phyloP scores from a whole-genome alignment of 441 rosid genomes.

The Jatropha multifida region DNA sequence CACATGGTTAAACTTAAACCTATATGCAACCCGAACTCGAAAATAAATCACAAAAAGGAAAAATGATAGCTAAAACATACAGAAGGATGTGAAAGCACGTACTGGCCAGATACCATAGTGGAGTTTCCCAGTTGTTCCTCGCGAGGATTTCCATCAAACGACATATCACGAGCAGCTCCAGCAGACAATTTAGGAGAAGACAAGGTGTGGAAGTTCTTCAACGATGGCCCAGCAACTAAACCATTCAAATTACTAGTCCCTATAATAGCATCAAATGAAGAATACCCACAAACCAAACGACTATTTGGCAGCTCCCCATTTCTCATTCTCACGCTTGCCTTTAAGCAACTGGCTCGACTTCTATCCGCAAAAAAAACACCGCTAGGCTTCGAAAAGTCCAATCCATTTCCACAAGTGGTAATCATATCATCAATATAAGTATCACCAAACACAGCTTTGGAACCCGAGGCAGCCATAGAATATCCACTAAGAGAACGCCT shows the following conservation, averaged over 20 bases:
- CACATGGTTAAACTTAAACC: too few species aligned
- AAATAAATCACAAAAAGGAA: not conserved
- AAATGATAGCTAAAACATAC: constrained; percentile 8
- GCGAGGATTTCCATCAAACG: constrained; percentile 47
- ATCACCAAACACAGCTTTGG: constrained; percentile 47
- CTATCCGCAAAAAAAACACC: constrained; percentile 38
- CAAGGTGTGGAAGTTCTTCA: constrained; percentile 42
- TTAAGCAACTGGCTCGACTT: constrained; percentile 38
- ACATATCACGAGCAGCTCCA: constrained; percentile 62
- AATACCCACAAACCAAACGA: constrained; percentile 49
- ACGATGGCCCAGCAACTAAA: constrained; percentile 31
- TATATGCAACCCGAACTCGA: constrained; percentile 6
- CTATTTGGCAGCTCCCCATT: constrained; percentile 37
- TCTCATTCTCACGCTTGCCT: constrained; percentile 55
- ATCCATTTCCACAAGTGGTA: constrained; percentile 34
- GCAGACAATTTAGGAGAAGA: constrained; percentile 41
- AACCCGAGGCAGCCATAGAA: constrained; percentile 59
- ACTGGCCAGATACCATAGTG: constrained; percentile 47
- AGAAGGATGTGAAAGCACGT: constrained; percentile 30
- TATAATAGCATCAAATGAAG: constrained; percentile 32
- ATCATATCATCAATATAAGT: constrained; percentile 35
- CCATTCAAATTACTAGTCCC: constrained; percentile 25
- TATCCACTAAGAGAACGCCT: constrained; percentile 29
- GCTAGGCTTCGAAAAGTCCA: constrained; percentile 31
- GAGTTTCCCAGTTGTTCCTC: constrained; percentile 47